Evolutionary conservation across 352 stramenopile genomes (phyloP), one percentile per base, ranked within the genome.

Genomic region (Pythium pyrilobum): DNA sequence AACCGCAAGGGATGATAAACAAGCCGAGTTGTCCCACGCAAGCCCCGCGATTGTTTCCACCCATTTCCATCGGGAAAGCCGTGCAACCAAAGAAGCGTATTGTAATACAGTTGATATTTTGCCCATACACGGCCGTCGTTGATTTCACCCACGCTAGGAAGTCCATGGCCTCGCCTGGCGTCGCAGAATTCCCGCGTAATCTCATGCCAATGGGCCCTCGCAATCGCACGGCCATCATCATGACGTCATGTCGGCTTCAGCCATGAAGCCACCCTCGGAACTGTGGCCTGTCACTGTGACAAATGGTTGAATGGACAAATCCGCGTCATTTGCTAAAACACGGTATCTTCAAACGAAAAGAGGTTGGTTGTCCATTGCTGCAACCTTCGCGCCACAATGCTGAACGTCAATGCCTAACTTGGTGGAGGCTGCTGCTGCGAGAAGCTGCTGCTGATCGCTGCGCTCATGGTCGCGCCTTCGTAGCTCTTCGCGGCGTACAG

Each of bases 401-500:
- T n/a, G n/a, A n/a, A n/a, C n/a, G n/a, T n/a, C n/a, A n/a, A 41
- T 31, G 12, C 3, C 16, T 37, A 54, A 25, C 18, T 48, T 40
- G 28, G 24, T 23, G 38, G 55, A 32, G 37, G 39, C n/a, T 12
- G 45, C 16, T 40, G 54, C n/a, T 12, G 39, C 11, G 52, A 44
- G 28, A 55, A 13, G 24, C 33, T 48, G 41, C 56, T 58, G 47
- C 47, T 64, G 29, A 62, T 62, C 3, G 52, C 39, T 3, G 52
- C 37, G 42, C 52, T 56, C 32, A 51, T 57, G 21, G 53, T 63
- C 40, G 16, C 55, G 25, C 55, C 55, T 46, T 62, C 60, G 25
- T 53, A 50, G 46, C 64, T 83, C 63, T 83, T 88, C 20, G 80
- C 77, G 18, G 76, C 80, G 45, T 84, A 83, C 16, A 91, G 52